These are phyloP conservation scores for Xerophyta viscosa DNA, from an alignment of 106 monocot species.

Conservation along the genomic window DNA sequence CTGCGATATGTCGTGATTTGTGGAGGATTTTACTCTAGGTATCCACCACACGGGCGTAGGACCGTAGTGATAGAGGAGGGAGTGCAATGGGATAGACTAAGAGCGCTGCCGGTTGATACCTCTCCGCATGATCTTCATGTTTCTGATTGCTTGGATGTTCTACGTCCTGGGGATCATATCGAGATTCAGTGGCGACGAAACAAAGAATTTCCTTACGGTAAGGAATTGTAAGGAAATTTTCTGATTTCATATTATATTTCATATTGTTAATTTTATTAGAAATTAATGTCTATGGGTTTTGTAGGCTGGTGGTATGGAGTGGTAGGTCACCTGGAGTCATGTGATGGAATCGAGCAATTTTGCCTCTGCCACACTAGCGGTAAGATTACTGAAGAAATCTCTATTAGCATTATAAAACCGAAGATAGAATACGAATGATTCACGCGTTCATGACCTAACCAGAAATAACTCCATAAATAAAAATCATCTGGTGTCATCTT, in stretches of 20 bases:
- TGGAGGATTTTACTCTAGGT: conserved; percentile 29
- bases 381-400: conserved; percentile 14
- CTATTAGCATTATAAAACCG: too few species aligned
- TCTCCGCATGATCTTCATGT: conserved; percentile 58
- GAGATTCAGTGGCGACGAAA: conserved; percentile 89
- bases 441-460: too few species aligned
- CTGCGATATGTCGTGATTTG: too few species aligned
- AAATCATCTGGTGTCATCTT: too few species aligned
- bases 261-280: too few species aligned
- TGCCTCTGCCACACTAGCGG: conserved; percentile 67
- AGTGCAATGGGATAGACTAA: conserved; percentile 72
- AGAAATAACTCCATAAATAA: too few species aligned
- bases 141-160: conserved; percentile 52
- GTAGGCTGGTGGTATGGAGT: conserved; percentile 93
- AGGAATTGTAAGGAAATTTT: too few species aligned
- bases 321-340: conserved; percentile 63
- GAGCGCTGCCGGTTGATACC: conserved; percentile 56
- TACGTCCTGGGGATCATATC: conserved; percentile 68
- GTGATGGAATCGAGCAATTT: conserved; percentile 33
- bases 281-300: too few species aligned
- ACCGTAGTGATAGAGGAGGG: conserved; percentile 48
- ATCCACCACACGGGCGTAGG: conserved; percentile 70
- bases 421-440: too few species aligned
- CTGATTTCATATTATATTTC: too few species aligned
- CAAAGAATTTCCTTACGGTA: conserved; percentile 91